Evolutionary conservation across 2,329 filamentous ascomycete genomes (phyloP).

Genomic region (Microdochium paspali): DNA sequence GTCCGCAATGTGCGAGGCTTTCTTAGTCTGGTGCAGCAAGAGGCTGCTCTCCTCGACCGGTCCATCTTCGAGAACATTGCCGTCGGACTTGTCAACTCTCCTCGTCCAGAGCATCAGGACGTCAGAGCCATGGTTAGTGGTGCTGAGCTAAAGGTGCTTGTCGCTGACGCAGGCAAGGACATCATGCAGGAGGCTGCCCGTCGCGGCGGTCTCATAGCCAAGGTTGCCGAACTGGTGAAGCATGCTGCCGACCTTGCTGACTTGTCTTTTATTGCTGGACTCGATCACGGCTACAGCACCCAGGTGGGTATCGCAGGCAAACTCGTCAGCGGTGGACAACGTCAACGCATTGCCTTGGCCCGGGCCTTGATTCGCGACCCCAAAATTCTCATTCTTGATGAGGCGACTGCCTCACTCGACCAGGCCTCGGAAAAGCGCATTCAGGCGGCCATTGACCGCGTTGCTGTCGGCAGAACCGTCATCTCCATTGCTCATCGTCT

Average conservation of each 20-base stretch:
- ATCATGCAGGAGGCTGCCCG: constrained; percentile 9
- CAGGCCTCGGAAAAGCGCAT: constrained; percentile 47
- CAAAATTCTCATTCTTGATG: not conserved
- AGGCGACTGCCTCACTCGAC: constrained; percentile 27
- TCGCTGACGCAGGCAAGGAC: constrained; percentile 17
- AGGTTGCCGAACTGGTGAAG: constrained; percentile 35
- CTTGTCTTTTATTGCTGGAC: constrained; percentile 27
- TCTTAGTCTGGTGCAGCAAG: constrained; percentile 35
- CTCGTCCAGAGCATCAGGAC: constrained; percentile 23
- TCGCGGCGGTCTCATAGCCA: constrained; percentile 13
- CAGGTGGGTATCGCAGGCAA: constrained; percentile 33
- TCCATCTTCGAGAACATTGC: constrained; percentile 42
- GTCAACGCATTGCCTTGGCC: constrained; percentile 14
- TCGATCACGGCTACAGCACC: constrained; percentile 20
- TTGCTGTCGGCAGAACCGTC: constrained; percentile 38
- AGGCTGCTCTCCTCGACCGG: constrained; percentile 32
- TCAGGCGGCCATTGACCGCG: constrained; percentile 34
- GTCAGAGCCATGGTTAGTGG: constrained; percentile 30
- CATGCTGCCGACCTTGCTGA: constrained; percentile 45
- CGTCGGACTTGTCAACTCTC: constrained; percentile 36
- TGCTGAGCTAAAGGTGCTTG: constrained; percentile 33
- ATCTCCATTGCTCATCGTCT: constrained; percentile 54
- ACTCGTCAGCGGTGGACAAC: constrained; percentile 30
- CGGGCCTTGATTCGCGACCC: constrained; percentile 5
- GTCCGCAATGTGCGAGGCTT: constrained; percentile 29